Base-by-base conservation (phyloP, 495 filamentous ascomycete genomes). In the Xylaria sp. region DNA sequence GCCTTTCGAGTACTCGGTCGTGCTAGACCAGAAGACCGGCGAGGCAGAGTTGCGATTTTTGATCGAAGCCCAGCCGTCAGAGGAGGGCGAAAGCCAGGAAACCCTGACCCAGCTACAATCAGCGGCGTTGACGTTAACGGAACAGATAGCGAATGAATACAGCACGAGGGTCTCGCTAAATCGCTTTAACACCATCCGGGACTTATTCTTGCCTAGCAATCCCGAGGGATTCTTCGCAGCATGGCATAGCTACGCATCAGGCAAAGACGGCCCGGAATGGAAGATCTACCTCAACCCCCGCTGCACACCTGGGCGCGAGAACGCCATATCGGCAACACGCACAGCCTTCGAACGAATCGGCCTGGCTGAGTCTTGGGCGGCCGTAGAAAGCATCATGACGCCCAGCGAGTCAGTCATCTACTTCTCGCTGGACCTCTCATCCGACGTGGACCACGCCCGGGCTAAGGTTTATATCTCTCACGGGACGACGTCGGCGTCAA, bases 251-350 rank as follows among this genome's bases (percentile, higher is more conserved):
- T 69, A 62, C 33, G 72, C 64, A 8, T 61, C 63, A 12, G 19
- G 58, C 33, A 69, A 69, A 35, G 46, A 65, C 11, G 69, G 72
- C 15, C 72, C 64, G 41, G 69, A 72, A 46, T 74, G 72, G 69
- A 74, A 74, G 64, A 53, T 72, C 69, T 74, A 74, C 64, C 68
- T 74, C 44, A 68, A 72, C 52, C 72, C 72, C 1, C 14, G 37
- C 26, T 58, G 37, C 15, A 58, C 40, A 1, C 55, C 67, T 17
- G 55, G 53, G 11, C 64, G 48, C 21, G 68, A 52, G 5, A 53
- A 40, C 31, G 62, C 62, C 33, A 31, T 59, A 37, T 15, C 7
- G 17, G 48, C 52, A 21, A 71, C 72, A 3, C 68, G 72, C 33
- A 66, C 65, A 24, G 72, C 68, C 19, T 65, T 73, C 24, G 48